Base-by-base conservation (phyloP, 495 filamentous ascomycete species). In the Lentithecium fluviatile region DNA sequence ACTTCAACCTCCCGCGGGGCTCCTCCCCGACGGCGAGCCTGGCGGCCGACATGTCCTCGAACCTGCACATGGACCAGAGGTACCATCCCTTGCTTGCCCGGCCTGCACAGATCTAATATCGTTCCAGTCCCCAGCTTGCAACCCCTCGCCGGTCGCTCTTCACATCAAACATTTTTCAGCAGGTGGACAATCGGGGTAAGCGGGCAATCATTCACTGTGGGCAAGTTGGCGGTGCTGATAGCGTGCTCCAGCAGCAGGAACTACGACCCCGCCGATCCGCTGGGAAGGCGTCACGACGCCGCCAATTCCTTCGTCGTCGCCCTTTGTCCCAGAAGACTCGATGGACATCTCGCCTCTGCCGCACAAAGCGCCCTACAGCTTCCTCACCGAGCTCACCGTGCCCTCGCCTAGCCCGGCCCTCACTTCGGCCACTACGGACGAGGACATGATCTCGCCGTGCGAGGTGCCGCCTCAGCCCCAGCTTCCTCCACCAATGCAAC, bases 291-390 rank as follows among this genome's bases (percentile, higher is more conserved):
- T 88, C 69, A 94, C 86, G 7, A 97, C 93, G 6, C 92, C 94
- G 47, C 89, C 90, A 11, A 78, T 92, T 17, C 87, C 86, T 40
- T 82, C 85, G 2, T 95, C 93, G 11, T 97, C 94, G 6, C 92
- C 93, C 11, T 81, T 79, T 13, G 77, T 80, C n/a, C 77, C 75
- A n/a, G 78, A 83, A 60, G 91, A 97, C 62, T 77, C 80, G 36
- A 97, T 97, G 91, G 95, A 97, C 66, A 86, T 96, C 75, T 96
- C 92, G 20, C 94, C 94, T 12, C 75, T 97, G 38, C 94, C 92
- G 12, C 93, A 96, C 73, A 98, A 97, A 76, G 79, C 82, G 21
- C 80, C 89, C 10, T 90, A 85, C 67, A 71, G 75, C 36, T 68
- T 77, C 46, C 70, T 74, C 12, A 76, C 78, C 5, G 79, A 87